Evolutionary conservation across 371 early-diverging fungal species (phyloP).

Genomic region (Caulochytrium protostelioides): DNA sequence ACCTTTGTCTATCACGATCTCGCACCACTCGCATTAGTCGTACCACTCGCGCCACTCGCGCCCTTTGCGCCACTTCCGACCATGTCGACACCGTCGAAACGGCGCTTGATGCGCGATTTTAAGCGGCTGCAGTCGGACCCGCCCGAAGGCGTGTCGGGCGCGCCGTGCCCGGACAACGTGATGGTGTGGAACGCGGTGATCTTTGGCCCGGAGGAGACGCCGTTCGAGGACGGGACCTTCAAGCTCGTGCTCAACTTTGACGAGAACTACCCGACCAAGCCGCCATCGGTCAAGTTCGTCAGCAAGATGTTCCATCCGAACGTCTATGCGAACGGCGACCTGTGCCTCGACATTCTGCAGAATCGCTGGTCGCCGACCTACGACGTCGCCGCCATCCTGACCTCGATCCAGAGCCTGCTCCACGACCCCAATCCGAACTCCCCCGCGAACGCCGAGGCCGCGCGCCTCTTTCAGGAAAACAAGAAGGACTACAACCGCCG

Average conservation of each 20-base stretch:
- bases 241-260: conserved; percentile 89
- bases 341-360: conserved; percentile 96
- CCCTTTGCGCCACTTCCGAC: too few relatives aligned
- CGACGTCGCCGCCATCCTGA: conserved; percentile 87
- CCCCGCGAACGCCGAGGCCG: conserved; percentile 97
- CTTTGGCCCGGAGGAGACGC: conserved; percentile 86
- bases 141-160: conserved; percentile 67
- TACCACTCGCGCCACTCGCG: too few relatives aligned
- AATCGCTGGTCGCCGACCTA: conserved; percentile 96
- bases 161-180: conserved; percentile 86
- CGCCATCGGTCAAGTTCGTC: conserved; percentile 91
- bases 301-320: conserved; percentile 98
- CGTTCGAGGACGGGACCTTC: conserved; percentile 99
- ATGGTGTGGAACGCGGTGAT: conserved; percentile 79
- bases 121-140: conserved; percentile 88
- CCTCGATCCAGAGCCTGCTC: conserved; percentile 89
- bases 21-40: too few relatives aligned
- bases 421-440: conserved; percentile 96
- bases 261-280: conserved; percentile 93
- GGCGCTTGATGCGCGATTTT: conserved; percentile 63
- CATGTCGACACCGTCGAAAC: conserved; percentile 43
- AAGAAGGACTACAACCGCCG: conserved; percentile 77
- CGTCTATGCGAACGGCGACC: conserved; percentile 90
- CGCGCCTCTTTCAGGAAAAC: conserved; percentile 76
- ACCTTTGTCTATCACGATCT: too few relatives aligned